Base-by-base conservation (phyloP, 2,329 filamentous ascomycete genomes). In the Epichloe typhina region DNA sequence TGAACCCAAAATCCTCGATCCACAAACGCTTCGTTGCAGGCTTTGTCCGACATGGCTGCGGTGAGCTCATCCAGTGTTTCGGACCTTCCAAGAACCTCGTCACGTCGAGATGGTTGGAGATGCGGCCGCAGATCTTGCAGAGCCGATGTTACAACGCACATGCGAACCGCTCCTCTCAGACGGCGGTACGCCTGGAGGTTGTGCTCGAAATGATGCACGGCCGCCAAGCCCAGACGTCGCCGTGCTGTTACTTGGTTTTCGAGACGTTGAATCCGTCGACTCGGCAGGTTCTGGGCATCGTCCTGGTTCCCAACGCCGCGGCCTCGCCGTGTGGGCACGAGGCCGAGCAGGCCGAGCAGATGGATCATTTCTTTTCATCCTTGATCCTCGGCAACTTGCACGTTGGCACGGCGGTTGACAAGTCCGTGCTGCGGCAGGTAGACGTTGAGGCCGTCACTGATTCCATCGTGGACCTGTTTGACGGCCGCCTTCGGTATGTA, bases 401-500 rank as follows among this genome's bases (percentile, higher is more conserved):
- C 6, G 21, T 50, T 13, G 49, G 44, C 19, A 49, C 43, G 2
- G 23, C 41, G 2, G 31, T 48, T 2, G 45, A 51, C 23, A 26
- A 17, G 3, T 9, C 15, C 9, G 5, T 49, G n/a, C 43, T 53
- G 2, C 15, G 15, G 5, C 5, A 26, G 8, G 12, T 40, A 19
- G 42, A 50, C 11, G 11, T 37, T 5, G 39, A 52, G 2, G 23
- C 21, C 12, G 40, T 46, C 31, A 54, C 49, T 12, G 54, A 56
- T 7, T 21, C 47, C 21, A 52, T 57, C 19, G 53, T 56, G 12
- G 47, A 56, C 15, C 51, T 61, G 9, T 63, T 63, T 43, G 60
- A 63, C 47, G 44, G 40, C 6, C 50, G 53, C 31, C 56, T 63
- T 13, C 54, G 61, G 46, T 60, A 62, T 49, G 50, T 50, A 4